Base-by-base conservation (phyloP, 139 green algal genomes). In the Chlamydomonas urium region DNA sequence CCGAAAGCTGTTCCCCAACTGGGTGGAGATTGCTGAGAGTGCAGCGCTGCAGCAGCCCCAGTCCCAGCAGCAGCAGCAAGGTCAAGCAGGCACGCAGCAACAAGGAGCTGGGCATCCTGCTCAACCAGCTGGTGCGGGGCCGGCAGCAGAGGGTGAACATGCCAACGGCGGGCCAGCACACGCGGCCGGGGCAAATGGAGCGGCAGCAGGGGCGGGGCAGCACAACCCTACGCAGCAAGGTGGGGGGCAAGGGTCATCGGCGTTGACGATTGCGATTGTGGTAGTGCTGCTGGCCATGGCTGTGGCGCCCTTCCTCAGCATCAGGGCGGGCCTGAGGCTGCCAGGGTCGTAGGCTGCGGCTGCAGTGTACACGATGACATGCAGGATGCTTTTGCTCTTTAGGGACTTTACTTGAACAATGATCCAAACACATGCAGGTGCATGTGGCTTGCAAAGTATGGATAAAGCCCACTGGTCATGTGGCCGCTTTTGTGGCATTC, bases 1-100 rank as follows among this genome's bases (percentile, higher is more conserved):
- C 81, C 48, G 80, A 6, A 91, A 92, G 78, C 72, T 96, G 19
- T 96, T 96, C 69, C 91, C 91, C 0, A 71, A 90, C 2, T 89
- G 78, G 74, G 61, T 88, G 4, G 76, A 89, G 56, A 60, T 79
- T 75, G 65, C 77, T 31, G 66, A 87, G 48, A 50, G 75, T 63
- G 72, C 66, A 8, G 23, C 14, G 61, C 38, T 3, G 66, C 48
- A 10, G 32, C 60, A 38, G 60, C 26, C 14, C 4, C 29, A 26
- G 60, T 23, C 23, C 5, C 60, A 47, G 48, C 63, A 62, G 36
- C 62, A 59, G 71, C 33, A 21, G 4, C 65, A 53, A 23, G 29
- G n/a, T n/a, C n/a, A n/a, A n/a, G n/a, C n/a, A n/a, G n/a, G n/a
- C 31, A 28, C 28, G 38, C 72, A 66, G 63, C 59, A 71, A 60